These are phyloP conservation scores for Botrytis sinoallii DNA, from an alignment of 2,329 filamentous ascomycete species.

Conservation along the genomic window DNA sequence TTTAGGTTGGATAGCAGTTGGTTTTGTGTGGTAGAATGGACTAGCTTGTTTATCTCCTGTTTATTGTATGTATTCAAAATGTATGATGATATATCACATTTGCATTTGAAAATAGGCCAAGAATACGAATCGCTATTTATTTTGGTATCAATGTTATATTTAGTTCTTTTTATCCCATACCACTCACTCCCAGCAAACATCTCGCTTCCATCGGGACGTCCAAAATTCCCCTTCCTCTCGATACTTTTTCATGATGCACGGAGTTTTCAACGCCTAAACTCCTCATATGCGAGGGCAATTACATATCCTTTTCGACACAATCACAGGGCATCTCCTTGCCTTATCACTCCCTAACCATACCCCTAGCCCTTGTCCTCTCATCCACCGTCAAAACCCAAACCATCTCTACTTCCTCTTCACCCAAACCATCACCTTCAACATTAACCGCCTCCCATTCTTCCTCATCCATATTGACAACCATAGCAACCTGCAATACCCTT, in stretches of 20 bases:
- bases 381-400: conserved; percentile 69
- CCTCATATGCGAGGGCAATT: neutral
- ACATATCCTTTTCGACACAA: neutral
- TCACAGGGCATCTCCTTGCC: neutral
- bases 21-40: neutral
- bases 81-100: neutral
- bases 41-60: neutral
- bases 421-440: conserved; percentile 35
- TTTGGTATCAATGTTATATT: conserved; percentile 3
- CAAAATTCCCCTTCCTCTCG: neutral
- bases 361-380: conserved; percentile 70
- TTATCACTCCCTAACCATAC: conserved; percentile 50
- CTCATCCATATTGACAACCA: conserved; percentile 91
- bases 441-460: conserved; percentile 86
- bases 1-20: neutral
- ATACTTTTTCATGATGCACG: neutral
- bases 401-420: conserved; percentile 60
- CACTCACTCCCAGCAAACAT: neutral
- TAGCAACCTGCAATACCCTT: conserved; percentile 73
- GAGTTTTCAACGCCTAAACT: neutral
- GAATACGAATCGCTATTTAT: neutral
- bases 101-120: neutral
- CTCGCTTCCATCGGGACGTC: neutral
- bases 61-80: neutral
- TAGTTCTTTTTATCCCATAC: neutral